Evolutionary conservation across 139 green algal species (phyloP).

Genomic region (Axilococcus clingmanii): DNA sequence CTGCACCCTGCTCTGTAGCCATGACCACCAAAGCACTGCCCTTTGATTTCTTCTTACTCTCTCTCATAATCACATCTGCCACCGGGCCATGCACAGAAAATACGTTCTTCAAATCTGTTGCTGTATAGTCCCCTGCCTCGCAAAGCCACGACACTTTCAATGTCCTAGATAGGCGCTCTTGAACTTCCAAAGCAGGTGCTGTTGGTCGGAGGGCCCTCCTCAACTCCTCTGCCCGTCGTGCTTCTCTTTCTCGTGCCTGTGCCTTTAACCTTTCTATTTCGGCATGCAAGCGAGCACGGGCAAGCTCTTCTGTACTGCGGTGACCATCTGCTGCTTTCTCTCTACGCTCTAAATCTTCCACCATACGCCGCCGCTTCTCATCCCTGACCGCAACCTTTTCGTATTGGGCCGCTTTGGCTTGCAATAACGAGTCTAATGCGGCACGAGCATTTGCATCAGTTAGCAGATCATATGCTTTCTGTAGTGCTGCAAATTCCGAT

Average conservation of each 20-base stretch:
- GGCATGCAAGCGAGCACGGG: constrained; percentile 12
- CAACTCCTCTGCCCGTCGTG: constrained; percentile 1
- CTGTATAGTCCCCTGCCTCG: constrained; percentile 18
- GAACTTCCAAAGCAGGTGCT: constrained; percentile 1
- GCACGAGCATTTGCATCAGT: constrained; percentile 47
- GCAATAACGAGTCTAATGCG: constrained; percentile 58
- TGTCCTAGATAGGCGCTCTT: constrained; percentile 35
- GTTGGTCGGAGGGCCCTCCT: neutral
- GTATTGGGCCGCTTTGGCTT: constrained; percentile 11
- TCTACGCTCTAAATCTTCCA: constrained; percentile 54
- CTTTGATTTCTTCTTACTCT: constrained; percentile 24
- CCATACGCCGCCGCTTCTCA: constrained; percentile 71
- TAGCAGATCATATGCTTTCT: constrained; percentile 77
- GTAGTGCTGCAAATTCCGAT: constrained; percentile 66
- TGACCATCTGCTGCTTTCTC: constrained; percentile 33
- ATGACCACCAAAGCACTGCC: constrained; percentile 54
- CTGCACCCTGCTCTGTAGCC: too few species aligned
- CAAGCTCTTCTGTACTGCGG: constrained; percentile 16
- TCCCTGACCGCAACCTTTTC: constrained; percentile 27
- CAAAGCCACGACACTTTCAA: constrained; percentile 50
- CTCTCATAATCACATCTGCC: constrained; percentile 47
- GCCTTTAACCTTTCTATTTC: constrained; percentile 56
- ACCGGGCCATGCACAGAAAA: constrained; percentile 43
- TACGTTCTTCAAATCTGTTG: constrained; percentile 20
- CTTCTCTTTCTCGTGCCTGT: constrained; percentile 15